phyloP scores from a whole-genome alignment of 73 alveolate species.

The Paramecium pentaurelia region DNA sequence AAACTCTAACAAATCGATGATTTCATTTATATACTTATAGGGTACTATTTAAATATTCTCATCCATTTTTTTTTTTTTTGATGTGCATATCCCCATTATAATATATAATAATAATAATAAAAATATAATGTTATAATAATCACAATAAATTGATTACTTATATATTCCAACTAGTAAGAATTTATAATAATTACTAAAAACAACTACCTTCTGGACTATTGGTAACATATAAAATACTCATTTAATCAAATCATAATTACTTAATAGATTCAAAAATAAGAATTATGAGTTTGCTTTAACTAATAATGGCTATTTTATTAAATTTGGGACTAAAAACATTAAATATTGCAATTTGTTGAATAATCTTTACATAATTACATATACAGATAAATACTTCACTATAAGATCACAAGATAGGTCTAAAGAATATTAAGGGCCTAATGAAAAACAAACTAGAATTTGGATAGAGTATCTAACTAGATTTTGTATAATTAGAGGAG shows the following conservation, averaged over 20 bases:
- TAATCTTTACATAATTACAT: not conserved
- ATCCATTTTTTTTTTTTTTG: not conserved
- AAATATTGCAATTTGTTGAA: not conserved
- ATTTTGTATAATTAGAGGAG: not conserved
- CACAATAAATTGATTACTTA: not conserved
- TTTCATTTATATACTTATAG: not conserved
- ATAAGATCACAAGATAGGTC: not conserved
- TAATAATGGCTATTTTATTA: not conserved
- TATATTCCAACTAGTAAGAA: not conserved
- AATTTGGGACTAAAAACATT: not conserved
- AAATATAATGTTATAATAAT: not conserved
- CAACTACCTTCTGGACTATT: not conserved
- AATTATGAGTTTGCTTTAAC: not conserved
- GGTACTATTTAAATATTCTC: not conserved
- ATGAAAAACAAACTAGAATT: not conserved
- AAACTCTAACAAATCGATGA: not conserved
- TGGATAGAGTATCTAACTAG: not conserved
- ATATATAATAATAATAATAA: not conserved
- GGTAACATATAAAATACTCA: not conserved
- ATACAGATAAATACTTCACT: not conserved
- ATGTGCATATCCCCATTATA: slow-evolving; percentile 6
- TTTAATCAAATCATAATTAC: not conserved
- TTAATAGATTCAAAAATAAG: not conserved
- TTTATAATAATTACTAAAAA: not conserved
- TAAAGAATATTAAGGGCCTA: not conserved